phyloP scores from a whole-genome alignment of 2,329 filamentous ascomycete species.

The Dichotomopilus funicola region DNA sequence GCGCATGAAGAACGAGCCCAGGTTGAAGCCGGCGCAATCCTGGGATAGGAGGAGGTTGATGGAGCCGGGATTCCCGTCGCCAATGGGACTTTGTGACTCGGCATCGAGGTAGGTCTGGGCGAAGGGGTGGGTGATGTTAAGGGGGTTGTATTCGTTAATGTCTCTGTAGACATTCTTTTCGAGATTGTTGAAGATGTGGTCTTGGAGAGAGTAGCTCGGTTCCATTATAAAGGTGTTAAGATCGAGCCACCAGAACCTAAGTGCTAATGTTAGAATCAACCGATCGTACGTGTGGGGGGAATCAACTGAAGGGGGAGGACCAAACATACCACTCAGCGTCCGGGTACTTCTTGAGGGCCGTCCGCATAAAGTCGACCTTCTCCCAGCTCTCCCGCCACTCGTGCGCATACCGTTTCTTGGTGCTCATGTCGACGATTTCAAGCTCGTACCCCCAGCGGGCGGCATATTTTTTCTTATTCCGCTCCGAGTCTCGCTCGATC shows the following conservation, averaged over 20 bases:
- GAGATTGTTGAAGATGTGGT: slow-evolving; percentile 81
- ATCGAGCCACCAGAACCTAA: slow-evolving; percentile 98
- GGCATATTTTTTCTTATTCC: slow-evolving; percentile 89
- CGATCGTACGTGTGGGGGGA: slow-evolving; percentile 9
- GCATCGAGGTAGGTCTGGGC: slow-evolving; percentile 69
- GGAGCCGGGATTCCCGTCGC: slow-evolving; percentile 70
- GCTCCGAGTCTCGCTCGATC: slow-evolving; percentile 90
- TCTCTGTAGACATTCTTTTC: slow-evolving; percentile 76
- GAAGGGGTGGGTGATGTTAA: slow-evolving; percentile 85
- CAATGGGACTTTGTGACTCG: slow-evolving; percentile 62
- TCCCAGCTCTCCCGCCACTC: slow-evolving; percentile 99
- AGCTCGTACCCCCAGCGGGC: slow-evolving; percentile 88
- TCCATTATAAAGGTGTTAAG: slow-evolving; percentile 99
- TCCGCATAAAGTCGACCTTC: slow-evolving; percentile 90
- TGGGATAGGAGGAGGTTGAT: slow-evolving; percentile 86
- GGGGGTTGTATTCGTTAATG: slow-evolving; percentile 91
- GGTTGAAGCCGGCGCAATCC: slow-evolving; percentile 92
- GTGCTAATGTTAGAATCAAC: slow-evolving; percentile 10
- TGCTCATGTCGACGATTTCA: slow-evolving; percentile 97
- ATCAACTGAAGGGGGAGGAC: not conserved
- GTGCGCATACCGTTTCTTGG: slow-evolving; percentile 96
- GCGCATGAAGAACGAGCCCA: slow-evolving; percentile 89
- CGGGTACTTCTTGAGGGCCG: slow-evolving; percentile 86
- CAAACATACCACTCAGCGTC: slow-evolving; percentile 81
- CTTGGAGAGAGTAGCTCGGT: slow-evolving; percentile 79